Evolutionary conservation across 257 asterid species (phyloP).

Genomic region (Solanum commersonii): DNA sequence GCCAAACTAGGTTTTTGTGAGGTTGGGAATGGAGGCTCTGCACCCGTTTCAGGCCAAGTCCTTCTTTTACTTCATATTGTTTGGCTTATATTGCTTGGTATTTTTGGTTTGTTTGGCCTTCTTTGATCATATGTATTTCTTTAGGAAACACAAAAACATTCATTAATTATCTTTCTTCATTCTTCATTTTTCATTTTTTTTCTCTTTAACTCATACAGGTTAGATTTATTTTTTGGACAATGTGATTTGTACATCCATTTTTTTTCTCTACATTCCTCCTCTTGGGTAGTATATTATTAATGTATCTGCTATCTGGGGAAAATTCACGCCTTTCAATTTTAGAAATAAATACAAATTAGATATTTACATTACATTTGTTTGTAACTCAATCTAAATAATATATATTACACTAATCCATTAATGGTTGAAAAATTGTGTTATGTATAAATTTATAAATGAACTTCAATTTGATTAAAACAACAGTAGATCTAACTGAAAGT

Average conservation of each 20-base stretch:
- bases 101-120: conserved; percentile 73
- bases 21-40: conserved; percentile 76
- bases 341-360: not conserved
- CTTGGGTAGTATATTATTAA: not conserved
- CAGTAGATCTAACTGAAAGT: not conserved
- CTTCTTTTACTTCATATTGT: conserved; percentile 81
- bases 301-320: not conserved
- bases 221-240: not conserved
- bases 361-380: not conserved
- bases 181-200: not conserved
- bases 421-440: not conserved
- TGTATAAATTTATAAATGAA: not conserved
- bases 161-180: not conserved
- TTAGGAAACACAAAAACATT: not conserved
- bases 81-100: conserved; percentile 81
- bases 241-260: not conserved
- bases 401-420: not conserved
- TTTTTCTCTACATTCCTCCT: not conserved
- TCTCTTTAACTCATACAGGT: not conserved
- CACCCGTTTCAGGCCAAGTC: conserved; percentile 80
- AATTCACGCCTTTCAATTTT: not conserved
- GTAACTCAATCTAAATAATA: not conserved
- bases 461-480: not conserved
- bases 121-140: conserved; percentile 5
- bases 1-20: conserved; percentile 65